A percentile compares a stretch with the other conserved stretches of the same genome.
phyloP scores from a whole-genome alignment of 768 basidiomycete genomes.

The Floccularia luteovirens region DNA sequence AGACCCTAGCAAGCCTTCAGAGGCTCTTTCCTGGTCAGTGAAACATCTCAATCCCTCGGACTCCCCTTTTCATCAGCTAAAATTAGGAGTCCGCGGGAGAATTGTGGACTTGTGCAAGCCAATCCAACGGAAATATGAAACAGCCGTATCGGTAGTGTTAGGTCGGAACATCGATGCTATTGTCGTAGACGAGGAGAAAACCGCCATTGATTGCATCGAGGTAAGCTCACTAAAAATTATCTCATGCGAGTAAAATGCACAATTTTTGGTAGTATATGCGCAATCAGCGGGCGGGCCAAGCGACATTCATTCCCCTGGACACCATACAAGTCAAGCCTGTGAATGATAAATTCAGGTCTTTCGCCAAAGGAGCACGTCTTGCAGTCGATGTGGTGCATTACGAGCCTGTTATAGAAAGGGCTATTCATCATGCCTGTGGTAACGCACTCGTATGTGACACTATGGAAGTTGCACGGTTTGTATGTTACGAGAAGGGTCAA shows the following conservation, averaged over 20 bases:
- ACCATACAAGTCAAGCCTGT: slow-evolving; percentile 91
- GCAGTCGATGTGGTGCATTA: slow-evolving; percentile 84
- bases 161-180: slow-evolving; percentile 94
- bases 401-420: slow-evolving; percentile 81
- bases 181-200: slow-evolving; percentile 95
- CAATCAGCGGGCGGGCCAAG: slow-evolving; percentile 90
- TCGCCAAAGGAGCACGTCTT: slow-evolving; percentile 80
- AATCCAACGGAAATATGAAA: slow-evolving; percentile 85
- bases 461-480: slow-evolving; percentile 85
- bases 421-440: slow-evolving; percentile 95
- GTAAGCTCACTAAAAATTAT: slow-evolving; percentile 25
- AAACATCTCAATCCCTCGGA: background rate
- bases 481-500: slow-evolving; percentile 91
- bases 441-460: slow-evolving; percentile 93
- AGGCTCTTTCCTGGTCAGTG: slow-evolving; percentile 83
- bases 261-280: slow-evolving; percentile 68
- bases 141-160: slow-evolving; percentile 84
- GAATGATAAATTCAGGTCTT: slow-evolving; percentile 90
- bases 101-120: slow-evolving; percentile 95
- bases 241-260: background rate
- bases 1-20: slow-evolving; percentile 77
- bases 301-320: slow-evolving; percentile 98
- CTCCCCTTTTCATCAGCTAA: background rate
- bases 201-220: slow-evolving; percentile 96
- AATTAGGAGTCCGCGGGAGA: slow-evolving; percentile 83